Percentiles rank a stretch among this genome's conserved stretches.
phyloP scores from a whole-genome alignment of 768 basidiomycete species.

The Mycena latifolia region DNA sequence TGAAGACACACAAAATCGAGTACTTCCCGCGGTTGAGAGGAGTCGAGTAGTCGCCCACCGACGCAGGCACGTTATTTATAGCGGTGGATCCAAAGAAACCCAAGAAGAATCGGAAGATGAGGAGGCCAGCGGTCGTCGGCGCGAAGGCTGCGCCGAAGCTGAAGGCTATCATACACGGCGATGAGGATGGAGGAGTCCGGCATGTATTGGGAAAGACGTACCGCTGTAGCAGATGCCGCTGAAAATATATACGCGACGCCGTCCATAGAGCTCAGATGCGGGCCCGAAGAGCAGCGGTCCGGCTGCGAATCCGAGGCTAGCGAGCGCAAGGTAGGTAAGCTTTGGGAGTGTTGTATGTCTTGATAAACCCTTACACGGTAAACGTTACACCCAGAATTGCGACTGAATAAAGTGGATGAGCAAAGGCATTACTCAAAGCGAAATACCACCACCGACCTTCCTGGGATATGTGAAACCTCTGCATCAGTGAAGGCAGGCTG shows the following conservation, averaged over 20 bases:
- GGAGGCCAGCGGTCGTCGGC: slow-evolving; percentile 22
- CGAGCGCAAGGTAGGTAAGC: neutral
- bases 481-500: slow-evolving; percentile 19
- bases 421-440: neutral
- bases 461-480: slow-evolving; percentile 19
- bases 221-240: slow-evolving; percentile 26
- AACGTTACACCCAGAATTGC: slow-evolving; percentile 26
- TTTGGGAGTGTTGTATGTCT: neutral
- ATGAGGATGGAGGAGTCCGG: no score
- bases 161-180: slow-evolving; percentile 20
- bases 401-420: slow-evolving; percentile 8
- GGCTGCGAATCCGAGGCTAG: slow-evolving; percentile 32
- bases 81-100: slow-evolving; percentile 30
- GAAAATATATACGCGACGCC: slow-evolving; percentile 23
- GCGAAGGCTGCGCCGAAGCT: slow-evolving; percentile 30
- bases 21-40: slow-evolving; percentile 3
- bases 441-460: slow-evolving; percentile 4
- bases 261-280: slow-evolving; percentile 40
- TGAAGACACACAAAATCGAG: slow-evolving; percentile 23
- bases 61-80: slow-evolving; percentile 33
- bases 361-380: slow-evolving; percentile 19
- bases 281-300: slow-evolving; percentile 39
- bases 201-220: slow-evolving; percentile 1
- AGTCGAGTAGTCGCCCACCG: slow-evolving; percentile 30
- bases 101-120: slow-evolving; percentile 32